Evolutionary conservation across 345 rosid species (phyloP).

Genomic region (Eucalyptus caleyi): DNA sequence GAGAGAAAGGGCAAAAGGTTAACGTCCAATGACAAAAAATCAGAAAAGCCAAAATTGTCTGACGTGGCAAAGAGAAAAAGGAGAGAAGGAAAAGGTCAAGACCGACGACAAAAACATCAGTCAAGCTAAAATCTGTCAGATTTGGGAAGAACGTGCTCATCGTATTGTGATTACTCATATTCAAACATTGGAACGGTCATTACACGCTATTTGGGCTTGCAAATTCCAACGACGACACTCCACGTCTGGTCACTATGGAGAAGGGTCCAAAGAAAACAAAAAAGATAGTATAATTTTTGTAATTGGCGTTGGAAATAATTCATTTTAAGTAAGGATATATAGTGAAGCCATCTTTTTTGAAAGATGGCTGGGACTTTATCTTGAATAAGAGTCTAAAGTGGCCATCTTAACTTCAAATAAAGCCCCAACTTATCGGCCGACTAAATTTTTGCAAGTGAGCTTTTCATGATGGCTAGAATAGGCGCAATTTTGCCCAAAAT

Average conservation of each 20-base stretch:
- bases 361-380: fast-evolving
- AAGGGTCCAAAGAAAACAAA: too few relatives aligned
- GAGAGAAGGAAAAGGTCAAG: background rate
- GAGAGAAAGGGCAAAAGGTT: too few relatives aligned
- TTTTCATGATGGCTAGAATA: background rate
- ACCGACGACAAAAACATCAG: background rate
- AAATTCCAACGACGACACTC: background rate
- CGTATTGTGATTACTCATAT: background rate
- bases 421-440: fast-evolving
- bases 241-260: background rate
- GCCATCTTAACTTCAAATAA: background rate
- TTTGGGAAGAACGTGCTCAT: background rate
- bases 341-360: background rate
- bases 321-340: background rate
- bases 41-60: too few relatives aligned
- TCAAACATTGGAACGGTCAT: background rate
- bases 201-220: background rate
- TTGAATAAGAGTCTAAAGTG: fast-evolving
- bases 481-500: background rate
- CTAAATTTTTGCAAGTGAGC: background rate
- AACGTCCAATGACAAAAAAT: too few relatives aligned
- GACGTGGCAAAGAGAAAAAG: background rate
- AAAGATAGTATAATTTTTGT: too few relatives aligned
- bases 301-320: background rate
- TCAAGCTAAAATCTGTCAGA: background rate